Percentiles rank a stretch among this genome's conserved stretches.
Evolutionary conservation across 331 rosid species (phyloP).

Genomic region (Pyrus hybrid): DNA sequence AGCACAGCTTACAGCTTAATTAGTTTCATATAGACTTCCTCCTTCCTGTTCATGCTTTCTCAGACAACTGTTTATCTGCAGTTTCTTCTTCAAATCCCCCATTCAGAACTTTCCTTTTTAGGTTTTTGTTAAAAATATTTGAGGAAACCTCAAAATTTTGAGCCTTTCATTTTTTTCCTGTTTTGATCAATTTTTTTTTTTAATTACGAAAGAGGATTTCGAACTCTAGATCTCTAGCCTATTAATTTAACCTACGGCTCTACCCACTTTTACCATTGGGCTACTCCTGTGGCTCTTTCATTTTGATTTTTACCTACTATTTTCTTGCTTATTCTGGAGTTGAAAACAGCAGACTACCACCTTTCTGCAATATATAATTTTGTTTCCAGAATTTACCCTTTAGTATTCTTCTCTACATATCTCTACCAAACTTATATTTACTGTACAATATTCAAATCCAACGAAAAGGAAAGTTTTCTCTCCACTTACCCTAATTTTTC

Average conservation of each 20-base stretch:
- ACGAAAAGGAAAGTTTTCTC: conserved; percentile 10
- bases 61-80: conserved; percentile 1
- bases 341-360: background rate
- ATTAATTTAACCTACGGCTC: too few species aligned
- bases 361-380: background rate
- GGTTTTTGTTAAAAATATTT: background rate
- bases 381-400: background rate
- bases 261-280: too few species aligned
- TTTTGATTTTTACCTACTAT: background rate
- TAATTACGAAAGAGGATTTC: too few species aligned
- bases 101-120: background rate
- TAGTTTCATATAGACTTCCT: background rate
- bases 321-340: background rate
- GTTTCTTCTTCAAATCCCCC: conserved; percentile 8
- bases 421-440: background rate
- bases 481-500: conserved; percentile 3
- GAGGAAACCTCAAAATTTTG: background rate
- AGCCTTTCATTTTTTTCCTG: background rate
- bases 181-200: too few species aligned
- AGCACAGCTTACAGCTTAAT: conserved; percentile 6
- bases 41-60: conserved; percentile 11
- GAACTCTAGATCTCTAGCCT: too few species aligned
- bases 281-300: background rate
- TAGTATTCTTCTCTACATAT: background rate
- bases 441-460: background rate